Conservation (phyloP, 306 rosid species). For the Rosa chinensis region DNA sequence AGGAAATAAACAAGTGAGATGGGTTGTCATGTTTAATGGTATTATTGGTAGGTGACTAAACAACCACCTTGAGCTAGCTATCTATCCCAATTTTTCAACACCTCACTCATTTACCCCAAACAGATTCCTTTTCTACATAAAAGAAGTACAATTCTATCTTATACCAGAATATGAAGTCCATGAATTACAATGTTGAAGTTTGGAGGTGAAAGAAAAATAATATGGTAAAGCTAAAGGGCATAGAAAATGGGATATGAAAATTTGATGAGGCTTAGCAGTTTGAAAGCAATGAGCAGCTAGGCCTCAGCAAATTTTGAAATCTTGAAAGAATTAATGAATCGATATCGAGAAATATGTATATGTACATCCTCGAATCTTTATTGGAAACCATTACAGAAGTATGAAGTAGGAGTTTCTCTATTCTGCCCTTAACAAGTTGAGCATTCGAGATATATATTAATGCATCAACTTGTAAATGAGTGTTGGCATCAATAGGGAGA, state of each 20-base stretch:
- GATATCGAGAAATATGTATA: constrained; percentile 33
- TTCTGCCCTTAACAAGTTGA: background rate
- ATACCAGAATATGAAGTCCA: constrained; percentile 21
- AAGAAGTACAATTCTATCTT: constrained; percentile 3
- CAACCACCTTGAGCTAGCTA: constrained; percentile 61
- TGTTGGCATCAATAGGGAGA: constrained; percentile 8
- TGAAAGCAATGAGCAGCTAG: constrained; percentile 39
- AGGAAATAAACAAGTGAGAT: constrained; percentile 43
- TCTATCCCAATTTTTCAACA: constrained; percentile 41
- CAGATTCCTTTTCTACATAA: constrained; percentile 39
- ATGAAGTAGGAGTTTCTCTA: background rate
- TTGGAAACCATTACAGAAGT: constrained; percentile 14
- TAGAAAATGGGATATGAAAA: constrained; percentile 10
- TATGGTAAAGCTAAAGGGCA: constrained; percentile 24
- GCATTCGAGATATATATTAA: background rate
- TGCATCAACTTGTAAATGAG: background rate
- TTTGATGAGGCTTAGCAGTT: constrained; percentile 15
- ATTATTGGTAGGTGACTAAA: constrained; percentile 77
- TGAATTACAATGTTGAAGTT: constrained; percentile 26
- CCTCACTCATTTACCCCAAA: constrained; percentile 51
- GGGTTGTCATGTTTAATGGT: constrained; percentile 72
- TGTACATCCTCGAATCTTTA: constrained; percentile 54
- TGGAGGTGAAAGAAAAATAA: constrained; percentile 27
- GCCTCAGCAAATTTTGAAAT: constrained; percentile 35
- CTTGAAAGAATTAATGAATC: constrained; percentile 71